A percentile compares a stretch with the other conserved stretches of the same genome.
Conservation (phyloP, 2,329 filamentous ascomycete species). For the Pseudodiploospora longispora region DNA sequence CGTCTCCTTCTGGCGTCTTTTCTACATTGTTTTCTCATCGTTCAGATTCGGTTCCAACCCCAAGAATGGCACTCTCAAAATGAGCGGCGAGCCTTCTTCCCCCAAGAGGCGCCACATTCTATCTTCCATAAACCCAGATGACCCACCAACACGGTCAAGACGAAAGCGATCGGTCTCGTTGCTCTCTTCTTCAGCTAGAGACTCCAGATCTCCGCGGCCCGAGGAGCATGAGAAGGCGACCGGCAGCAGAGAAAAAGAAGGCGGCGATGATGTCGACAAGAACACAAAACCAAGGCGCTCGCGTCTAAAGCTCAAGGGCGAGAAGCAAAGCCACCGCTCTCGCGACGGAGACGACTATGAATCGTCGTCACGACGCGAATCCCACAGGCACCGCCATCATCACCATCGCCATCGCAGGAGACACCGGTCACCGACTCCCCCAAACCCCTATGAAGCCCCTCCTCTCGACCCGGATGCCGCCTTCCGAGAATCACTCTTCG, state of each 20-base stretch:
- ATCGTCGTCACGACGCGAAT: slow-evolving; percentile 9
- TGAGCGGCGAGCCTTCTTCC: slow-evolving; percentile 25
- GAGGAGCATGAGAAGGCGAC: not conserved
- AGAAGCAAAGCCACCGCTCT: slow-evolving; percentile 18
- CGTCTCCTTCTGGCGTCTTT: too few species aligned
- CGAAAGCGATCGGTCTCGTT: not conserved
- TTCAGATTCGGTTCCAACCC: too few species aligned
- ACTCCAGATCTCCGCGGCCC: not conserved
- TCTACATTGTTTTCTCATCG: too few species aligned
- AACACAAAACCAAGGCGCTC: slow-evolving; percentile 20
- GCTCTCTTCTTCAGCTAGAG: not conserved
- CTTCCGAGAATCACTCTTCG: slow-evolving; percentile 90
- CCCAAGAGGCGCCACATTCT: slow-evolving; percentile 40
- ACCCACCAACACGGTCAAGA: slow-evolving; percentile 4
- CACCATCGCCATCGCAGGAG: slow-evolving; percentile 23
- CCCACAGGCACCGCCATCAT: slow-evolving; percentile 20
- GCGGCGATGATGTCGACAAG: slow-evolving; percentile 11
- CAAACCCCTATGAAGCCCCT: slow-evolving; percentile 37
- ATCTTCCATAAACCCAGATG: slow-evolving; percentile 37
- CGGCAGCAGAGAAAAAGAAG: not conserved
- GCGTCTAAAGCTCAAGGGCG: slow-evolving; percentile 26
- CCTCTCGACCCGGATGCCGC: slow-evolving; percentile 61
- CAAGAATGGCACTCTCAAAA: slow-evolving; percentile 19
- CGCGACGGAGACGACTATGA: slow-evolving; percentile 17
- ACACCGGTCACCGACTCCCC: slow-evolving; percentile 36